These are phyloP conservation scores for Geotrichum restrictum DNA, from an alignment of 1,139 yeast genomes.

Conservation along the genomic window DNA sequence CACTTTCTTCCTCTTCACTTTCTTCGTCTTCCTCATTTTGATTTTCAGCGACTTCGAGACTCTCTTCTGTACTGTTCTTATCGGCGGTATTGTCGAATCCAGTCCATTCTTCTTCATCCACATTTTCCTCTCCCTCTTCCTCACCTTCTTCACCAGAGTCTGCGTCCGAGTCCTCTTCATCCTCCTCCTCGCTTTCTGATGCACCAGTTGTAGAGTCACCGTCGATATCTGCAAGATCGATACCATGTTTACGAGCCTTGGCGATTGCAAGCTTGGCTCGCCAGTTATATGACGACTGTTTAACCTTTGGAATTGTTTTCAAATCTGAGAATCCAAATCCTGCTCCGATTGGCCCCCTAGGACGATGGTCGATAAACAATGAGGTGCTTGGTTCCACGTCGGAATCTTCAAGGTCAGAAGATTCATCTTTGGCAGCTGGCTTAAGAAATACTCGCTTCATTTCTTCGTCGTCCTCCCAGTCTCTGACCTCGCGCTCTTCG, in stretches of 20 bases:
- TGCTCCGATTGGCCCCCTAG: constrained; percentile 55
- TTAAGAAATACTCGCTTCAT: constrained; percentile 13
- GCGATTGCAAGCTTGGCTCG: constrained; percentile 50
- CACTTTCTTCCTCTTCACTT: constrained; percentile 26
- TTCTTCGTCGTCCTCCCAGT: constrained; percentile 52
- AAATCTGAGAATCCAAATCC: constrained; percentile 70
- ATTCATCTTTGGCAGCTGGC: neutral
- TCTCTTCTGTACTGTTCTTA: constrained; percentile 26
- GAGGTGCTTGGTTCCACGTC: constrained; percentile 37
- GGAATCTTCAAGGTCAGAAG: constrained; percentile 22
- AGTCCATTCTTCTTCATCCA: constrained; percentile 27
- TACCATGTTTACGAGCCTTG: constrained; percentile 38
- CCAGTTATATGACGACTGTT: constrained; percentile 56
- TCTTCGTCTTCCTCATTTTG: constrained; percentile 24
- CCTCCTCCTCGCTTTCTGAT: constrained; percentile 27
- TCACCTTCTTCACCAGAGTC: constrained; percentile 25
- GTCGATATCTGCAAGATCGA: constrained; percentile 40
- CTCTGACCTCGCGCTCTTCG: constrained; percentile 62
- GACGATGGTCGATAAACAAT: constrained; percentile 70
- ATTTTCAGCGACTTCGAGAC: constrained; percentile 27
- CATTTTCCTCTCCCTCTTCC: constrained; percentile 25
- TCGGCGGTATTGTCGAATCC: constrained; percentile 22
- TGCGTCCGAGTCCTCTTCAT: constrained; percentile 31
- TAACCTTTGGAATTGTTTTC: constrained; percentile 46
- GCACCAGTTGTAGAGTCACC: constrained; percentile 36